Conservation (phyloP, 441 rosid genomes). For the Gossypium davidsonii region DNA sequence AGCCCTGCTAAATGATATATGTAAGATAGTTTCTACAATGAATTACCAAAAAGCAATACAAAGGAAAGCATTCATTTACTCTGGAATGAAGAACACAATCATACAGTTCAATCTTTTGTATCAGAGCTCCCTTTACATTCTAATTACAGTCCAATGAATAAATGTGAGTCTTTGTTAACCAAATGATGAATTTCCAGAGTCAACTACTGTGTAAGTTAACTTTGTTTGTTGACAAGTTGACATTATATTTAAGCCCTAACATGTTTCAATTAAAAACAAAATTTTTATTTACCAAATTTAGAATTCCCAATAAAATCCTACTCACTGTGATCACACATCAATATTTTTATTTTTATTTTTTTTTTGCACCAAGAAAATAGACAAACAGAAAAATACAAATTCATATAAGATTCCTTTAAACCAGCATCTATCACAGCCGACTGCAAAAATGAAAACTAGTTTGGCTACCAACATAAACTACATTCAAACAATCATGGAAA, state of each 20-base stretch:
- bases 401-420: neutral
- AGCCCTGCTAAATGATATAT: conserved; percentile 37
- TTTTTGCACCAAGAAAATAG: neutral
- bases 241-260: neutral
- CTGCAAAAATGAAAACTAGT: neutral
- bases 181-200: neutral
- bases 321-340: conserved; percentile 1
- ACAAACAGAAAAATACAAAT: neutral
- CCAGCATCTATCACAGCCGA: neutral
- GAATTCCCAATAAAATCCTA: neutral
- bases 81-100: neutral
- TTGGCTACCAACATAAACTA: neutral
- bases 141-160: neutral
- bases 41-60: conserved; percentile 10
- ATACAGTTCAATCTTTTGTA: neutral
- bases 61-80: neutral
- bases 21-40: conserved; percentile 11
- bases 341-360: neutral
- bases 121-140: too few species aligned
- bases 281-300: neutral
- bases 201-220: neutral
- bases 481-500: neutral
- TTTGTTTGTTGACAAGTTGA: neutral
- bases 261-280: neutral
- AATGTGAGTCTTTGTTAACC: neutral